phyloP scores from a whole-genome alignment of 2,329 filamentous ascomycete genomes.

The Nemania diffusa region DNA sequence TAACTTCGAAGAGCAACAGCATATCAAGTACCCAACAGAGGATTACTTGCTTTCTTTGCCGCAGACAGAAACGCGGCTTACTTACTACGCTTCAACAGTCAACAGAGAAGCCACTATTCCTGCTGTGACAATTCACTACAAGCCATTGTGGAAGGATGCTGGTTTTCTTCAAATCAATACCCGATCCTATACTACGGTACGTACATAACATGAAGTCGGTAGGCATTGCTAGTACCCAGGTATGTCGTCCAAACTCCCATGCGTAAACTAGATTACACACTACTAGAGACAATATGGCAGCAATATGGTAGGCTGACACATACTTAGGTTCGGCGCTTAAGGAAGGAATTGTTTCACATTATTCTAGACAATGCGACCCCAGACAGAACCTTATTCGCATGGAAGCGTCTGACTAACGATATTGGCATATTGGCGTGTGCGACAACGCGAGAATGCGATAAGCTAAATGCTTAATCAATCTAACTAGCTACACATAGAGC shows the following conservation, averaged over 20 bases:
- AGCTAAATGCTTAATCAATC: background rate
- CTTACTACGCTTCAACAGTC: conserved; percentile 3
- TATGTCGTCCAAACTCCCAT: background rate
- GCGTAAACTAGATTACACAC: background rate
- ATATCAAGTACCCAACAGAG: conserved; percentile 3
- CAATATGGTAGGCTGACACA: conserved; percentile 18
- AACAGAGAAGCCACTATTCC: background rate
- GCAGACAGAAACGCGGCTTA: conserved; percentile 1
- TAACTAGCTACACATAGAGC: background rate
- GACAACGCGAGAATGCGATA: background rate
- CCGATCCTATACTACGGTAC: background rate
- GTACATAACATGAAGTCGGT: too few relatives aligned
- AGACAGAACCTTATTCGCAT: conserved; percentile 11
- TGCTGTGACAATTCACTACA: background rate
- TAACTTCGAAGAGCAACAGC: background rate
- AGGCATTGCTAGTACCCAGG: too few relatives aligned
- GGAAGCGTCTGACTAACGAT: conserved; percentile 18
- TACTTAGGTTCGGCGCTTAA: background rate
- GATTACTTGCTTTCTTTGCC: conserved; percentile 1
- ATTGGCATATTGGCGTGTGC: background rate
- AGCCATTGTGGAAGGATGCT: conserved; percentile 2
- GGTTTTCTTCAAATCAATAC: background rate
- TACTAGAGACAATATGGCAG: conserved; percentile 1
- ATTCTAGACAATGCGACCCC: conserved; percentile 6
- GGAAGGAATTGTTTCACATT: background rate